Evolutionary conservation across 1,284 basidiomycete genomes (phyloP), one percentile per base, ranked within the genome.

Genomic region (Sanghuangporus sanghuang): DNA sequence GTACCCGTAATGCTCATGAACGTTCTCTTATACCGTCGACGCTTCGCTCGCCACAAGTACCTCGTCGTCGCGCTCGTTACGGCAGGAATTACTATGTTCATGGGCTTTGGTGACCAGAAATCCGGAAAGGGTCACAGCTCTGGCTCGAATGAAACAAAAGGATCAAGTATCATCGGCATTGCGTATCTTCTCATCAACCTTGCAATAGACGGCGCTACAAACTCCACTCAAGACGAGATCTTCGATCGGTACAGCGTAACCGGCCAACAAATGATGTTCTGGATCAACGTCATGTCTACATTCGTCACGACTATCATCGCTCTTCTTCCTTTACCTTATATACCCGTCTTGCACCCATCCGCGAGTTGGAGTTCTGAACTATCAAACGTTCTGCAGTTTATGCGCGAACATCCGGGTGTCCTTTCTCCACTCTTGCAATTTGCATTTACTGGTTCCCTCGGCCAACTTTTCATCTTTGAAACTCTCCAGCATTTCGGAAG

Each of bases 211-310:
- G 97, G 97, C 23, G 87, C 93, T 46, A 92, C 91, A 62, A 98
- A 99, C 78, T 93, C 93, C n/a, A 98, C 96, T 1, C 97, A 99
- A 75, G 97, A 99, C 74, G 92, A 98, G 77, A 92, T 99, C 66
- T 99, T 99, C 75, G 79, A 85, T 44, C 78, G 81, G 23, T 86
- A 88, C 76, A 82, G 84, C 46, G 85, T 96, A 21, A 86, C 89
- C 0, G 97, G 97, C 3, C 95, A 97, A 73, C 96, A 99, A 74
- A 98, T 99, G 95, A 99, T 99, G 97, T 89, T 99, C 73, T 96
- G 89, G 85, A 98, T 98, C 76, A 96, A 96, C 74, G 71, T 89
- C 36, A 89, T 95, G 76, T 89, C 89, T 73, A 92, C 93, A 1
- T 55, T 85, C 44, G 75, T 95, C 66, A 87, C 87, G 7, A 76